Conservation (phyloP, 805 yeast genomes). For the Candida takata region DNA sequence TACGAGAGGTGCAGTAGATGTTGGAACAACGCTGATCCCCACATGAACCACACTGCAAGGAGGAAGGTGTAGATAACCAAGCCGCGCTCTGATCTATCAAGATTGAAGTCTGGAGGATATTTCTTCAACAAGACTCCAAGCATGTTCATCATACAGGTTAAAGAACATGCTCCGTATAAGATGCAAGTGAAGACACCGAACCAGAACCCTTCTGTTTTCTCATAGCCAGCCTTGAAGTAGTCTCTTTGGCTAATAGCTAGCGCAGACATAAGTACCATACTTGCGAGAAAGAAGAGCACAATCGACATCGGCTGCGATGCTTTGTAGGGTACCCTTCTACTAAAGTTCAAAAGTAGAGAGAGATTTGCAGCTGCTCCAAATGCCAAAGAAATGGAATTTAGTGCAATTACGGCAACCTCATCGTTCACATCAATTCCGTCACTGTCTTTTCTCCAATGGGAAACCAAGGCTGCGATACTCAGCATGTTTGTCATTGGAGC, state of each 20-base stretch:
- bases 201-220: slow-evolving; percentile 66
- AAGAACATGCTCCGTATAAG: slow-evolving; percentile 52
- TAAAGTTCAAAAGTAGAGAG: slow-evolving; percentile 64
- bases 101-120: slow-evolving; percentile 66
- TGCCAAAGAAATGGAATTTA: slow-evolving; percentile 58
- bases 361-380: slow-evolving; percentile 64
- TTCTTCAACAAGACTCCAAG: slow-evolving; percentile 50
- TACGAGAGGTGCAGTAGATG: slow-evolving; percentile 38
- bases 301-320: slow-evolving; percentile 58
- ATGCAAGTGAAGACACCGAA: slow-evolving; percentile 61
- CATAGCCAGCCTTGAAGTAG: slow-evolving; percentile 24
- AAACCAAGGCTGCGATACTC: slow-evolving; percentile 63
- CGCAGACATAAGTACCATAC: slow-evolving; percentile 37
- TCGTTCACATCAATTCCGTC: slow-evolving; percentile 28
- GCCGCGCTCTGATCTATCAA: slow-evolving; percentile 60
- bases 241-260: slow-evolving; percentile 32
- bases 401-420: slow-evolving; percentile 36
- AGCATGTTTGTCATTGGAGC: slow-evolving; percentile 76
- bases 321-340: slow-evolving; percentile 49
- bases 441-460: slow-evolving; percentile 50
- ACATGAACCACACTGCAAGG: slow-evolving; percentile 59
- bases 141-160: slow-evolving; percentile 48
- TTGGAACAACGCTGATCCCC: slow-evolving; percentile 60
- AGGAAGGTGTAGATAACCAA: slow-evolving; percentile 66
- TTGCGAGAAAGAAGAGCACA: slow-evolving; percentile 57